Conservation (phyloP, 805 yeast genomes). For the Nakazawaea molendinolei region DNA sequence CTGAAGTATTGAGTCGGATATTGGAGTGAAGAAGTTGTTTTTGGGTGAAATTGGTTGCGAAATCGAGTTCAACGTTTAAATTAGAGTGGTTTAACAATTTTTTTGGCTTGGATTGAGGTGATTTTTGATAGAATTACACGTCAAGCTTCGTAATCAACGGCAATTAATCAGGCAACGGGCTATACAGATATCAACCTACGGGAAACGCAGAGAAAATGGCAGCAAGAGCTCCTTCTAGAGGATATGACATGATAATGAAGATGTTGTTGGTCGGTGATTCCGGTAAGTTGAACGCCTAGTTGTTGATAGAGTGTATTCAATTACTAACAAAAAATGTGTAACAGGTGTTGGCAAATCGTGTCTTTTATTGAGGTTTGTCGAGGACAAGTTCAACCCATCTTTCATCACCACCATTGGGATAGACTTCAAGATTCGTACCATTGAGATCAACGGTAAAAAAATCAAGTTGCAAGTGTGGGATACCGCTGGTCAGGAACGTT, state of each 20-base stretch:
- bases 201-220: slow-evolving; percentile 39
- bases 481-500: slow-evolving; percentile 96
- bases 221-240: slow-evolving; percentile 58
- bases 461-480: slow-evolving; percentile 96
- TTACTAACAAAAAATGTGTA: not conserved
- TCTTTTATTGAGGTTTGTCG: slow-evolving; percentile 85
- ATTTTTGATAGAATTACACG: too few species aligned
- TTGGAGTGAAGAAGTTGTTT: too few species aligned
- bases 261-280: slow-evolving; percentile 91
- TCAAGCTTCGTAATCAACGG: too few species aligned
- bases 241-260: slow-evolving; percentile 88
- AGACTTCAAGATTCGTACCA: slow-evolving; percentile 95
- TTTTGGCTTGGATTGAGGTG: too few species aligned
- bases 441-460: slow-evolving; percentile 86
- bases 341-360: slow-evolving; percentile 83
- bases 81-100: too few species aligned
- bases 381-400: slow-evolving; percentile 92
- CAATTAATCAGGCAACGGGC: too few species aligned
- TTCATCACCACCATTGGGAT: slow-evolving; percentile 98
- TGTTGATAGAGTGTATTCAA: not conserved
- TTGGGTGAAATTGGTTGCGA: too few species aligned
- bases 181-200: not conserved
- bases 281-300: slow-evolving; percentile 35
- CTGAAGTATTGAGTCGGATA: too few species aligned
- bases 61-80: too few species aligned